These are phyloP conservation scores for Straminergon stramineum DNA, from an alignment of 225 moss, liverwort and hornwort species.

Conservation along the genomic window DNA sequence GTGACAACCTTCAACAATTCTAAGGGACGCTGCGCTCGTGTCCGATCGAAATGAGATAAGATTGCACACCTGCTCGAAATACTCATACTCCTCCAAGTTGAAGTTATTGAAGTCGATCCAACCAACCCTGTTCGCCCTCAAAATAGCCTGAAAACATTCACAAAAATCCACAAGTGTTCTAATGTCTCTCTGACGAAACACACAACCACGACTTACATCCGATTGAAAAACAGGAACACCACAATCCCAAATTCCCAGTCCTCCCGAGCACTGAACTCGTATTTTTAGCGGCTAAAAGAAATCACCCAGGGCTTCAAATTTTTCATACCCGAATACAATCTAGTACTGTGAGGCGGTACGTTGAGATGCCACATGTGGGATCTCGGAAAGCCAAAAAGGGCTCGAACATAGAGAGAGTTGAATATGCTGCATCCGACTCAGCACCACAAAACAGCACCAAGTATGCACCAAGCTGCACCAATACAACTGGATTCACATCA, in stretches of 20 bases:
- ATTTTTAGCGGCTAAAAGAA: not conserved
- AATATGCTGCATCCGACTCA: conserved; percentile 87
- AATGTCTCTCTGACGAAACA: not conserved
- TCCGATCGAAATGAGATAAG: not conserved
- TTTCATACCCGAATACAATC: conserved; percentile 70
- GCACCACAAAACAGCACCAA: conserved; percentile 80
- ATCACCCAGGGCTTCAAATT: not conserved
- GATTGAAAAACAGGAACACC: not conserved
- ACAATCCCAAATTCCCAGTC: not conserved
- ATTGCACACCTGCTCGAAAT: conserved; percentile 77
- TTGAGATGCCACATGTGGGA: conserved; percentile 91
- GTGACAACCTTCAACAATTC: not conserved
- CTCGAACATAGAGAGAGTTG: conserved; percentile 81
- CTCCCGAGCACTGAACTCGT: not conserved
- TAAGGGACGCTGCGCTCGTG: not conserved
- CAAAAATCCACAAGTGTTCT: not conserved
- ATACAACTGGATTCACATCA: not conserved
- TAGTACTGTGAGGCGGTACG: conserved; percentile 80
- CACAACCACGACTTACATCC: not conserved
- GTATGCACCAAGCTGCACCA: conserved; percentile 87
- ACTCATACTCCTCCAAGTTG: conserved; percentile 96
- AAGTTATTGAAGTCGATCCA: conserved; percentile 98
- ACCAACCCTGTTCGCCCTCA: conserved; percentile 67
- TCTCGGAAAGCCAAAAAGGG: conserved; percentile 87
- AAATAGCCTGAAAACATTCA: conserved; percentile 48